Evolutionary conservation across 2,329 filamentous ascomycete species (phyloP).

Genomic region (Penicillium janthinellum): DNA sequence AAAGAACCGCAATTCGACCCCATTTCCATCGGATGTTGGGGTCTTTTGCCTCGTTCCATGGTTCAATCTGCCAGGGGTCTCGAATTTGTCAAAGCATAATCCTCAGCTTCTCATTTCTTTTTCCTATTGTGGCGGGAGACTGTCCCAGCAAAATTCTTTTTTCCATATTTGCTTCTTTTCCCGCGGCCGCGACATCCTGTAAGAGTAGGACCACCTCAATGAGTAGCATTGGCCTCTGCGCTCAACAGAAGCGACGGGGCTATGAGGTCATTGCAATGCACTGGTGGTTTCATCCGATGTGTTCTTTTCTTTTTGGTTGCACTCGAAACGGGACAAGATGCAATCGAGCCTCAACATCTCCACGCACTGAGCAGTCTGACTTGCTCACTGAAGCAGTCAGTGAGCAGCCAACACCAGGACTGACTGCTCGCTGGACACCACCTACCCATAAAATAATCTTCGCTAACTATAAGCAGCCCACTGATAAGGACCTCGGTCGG

Average conservation of each 20-base stretch:
- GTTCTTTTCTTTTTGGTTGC: background rate
- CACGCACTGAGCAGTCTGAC: no score
- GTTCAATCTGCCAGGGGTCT: slow-evolving; percentile 1
- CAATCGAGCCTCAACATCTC: background rate
- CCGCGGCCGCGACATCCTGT: slow-evolving; percentile 3
- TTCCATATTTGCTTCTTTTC: slow-evolving; percentile 11
- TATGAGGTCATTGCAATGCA: slow-evolving; percentile 9
- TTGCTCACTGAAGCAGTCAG: no score
- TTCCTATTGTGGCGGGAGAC: background rate
- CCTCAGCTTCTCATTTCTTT: slow-evolving; percentile 11
- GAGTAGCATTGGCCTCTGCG: slow-evolving; percentile 1
- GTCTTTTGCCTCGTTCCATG: background rate
- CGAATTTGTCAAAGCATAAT: background rate
- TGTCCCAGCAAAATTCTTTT: background rate
- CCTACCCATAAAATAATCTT: no score
- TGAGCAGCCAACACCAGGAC: no score
- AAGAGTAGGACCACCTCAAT: background rate
- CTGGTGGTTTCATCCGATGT: background rate
- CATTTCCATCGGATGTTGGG: background rate
- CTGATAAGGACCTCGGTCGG: no score
- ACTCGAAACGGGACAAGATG: no score
- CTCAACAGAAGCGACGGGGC: background rate
- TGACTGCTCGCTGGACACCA: no score
- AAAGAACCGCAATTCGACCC: background rate
- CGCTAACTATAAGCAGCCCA: no score